Base-by-base conservation (phyloP, 495 filamentous ascomycete species). In the Aspergillus kassunensis region DNA sequence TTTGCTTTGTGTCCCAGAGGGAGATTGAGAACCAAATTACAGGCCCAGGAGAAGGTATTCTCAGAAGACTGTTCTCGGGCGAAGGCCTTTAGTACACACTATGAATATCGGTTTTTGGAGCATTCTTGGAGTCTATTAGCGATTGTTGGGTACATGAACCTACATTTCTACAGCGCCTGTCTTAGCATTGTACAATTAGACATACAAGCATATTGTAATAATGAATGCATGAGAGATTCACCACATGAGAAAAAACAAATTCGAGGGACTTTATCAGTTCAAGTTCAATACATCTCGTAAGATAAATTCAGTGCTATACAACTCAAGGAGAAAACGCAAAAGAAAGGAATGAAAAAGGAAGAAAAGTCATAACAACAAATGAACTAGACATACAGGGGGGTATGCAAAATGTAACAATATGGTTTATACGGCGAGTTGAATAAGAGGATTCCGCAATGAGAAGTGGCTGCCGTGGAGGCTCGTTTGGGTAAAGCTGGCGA, bases 1-100 rank as follows among this genome's bases (percentile, higher is more conserved):
- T 83, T 12, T 87, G 87, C 62, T 88, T 85, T 67, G 86, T 91
- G 10, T 84, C 87, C 6, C 86, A 89, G 59, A 83, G 77, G 56
- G 89, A 95, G 67, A 74, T 95, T 40, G 80, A 87, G 57, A 70
- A 72, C 21, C 87, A 86, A 29, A 79, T 90, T 42, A 82, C 82
- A 23, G 87, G 88, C 9, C 73, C 83, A 3, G 88, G 89, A 10
- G 75, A 77, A 37, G 70, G 71, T 13, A 78, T 81, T 16, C 66
- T 81, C 21, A 61, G 66, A 31, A 64, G 68, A 3, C 58, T 81
- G 12, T 65, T 80, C n/a, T 61, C 57, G 15, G 70, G 67, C 11
- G 66, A 76, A 52, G 69, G 71, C 27, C 50, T 74, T 12, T 74
- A 52, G 69, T 41, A 0, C 11, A 13, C 2, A 8, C 37, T 29